Evolutionary conservation across 2,329 filamentous ascomycete species (phyloP).

Genomic region (Catunica adiposa): DNA sequence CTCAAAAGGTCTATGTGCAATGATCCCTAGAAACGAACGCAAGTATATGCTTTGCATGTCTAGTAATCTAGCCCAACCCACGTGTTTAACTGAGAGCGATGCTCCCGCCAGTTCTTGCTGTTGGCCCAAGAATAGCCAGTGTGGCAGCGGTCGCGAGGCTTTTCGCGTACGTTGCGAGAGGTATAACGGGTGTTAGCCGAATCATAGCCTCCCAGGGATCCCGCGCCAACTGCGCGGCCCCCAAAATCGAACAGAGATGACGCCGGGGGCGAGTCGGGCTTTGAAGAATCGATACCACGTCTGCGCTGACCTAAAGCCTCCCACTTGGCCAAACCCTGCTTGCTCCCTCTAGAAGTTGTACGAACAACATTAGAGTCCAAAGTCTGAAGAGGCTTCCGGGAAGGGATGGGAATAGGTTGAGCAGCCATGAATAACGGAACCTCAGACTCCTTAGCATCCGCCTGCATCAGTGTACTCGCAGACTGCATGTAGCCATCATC

Average conservation of each 20-base stretch:
- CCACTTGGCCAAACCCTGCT: slow-evolving; percentile 63
- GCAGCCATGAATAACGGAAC: not conserved
- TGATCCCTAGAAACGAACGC: slow-evolving; percentile 18
- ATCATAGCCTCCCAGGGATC: slow-evolving; percentile 6
- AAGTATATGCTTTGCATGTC: not conserved
- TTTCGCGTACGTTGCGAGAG: slow-evolving; percentile 2
- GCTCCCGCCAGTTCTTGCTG: slow-evolving; percentile 14
- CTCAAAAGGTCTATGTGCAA: slow-evolving; percentile 13
- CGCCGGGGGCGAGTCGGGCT: not conserved
- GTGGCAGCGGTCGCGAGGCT: slow-evolving; percentile 8
- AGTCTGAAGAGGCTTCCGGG: not conserved
- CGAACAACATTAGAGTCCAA: not conserved
- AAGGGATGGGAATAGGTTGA: not conserved
- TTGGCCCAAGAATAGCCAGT: slow-evolving; percentile 8
- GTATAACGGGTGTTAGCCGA: slow-evolving; percentile 1
- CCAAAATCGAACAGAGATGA: slow-evolving; percentile 1
- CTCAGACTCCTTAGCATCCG: not conserved
- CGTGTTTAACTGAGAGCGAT: slow-evolving; percentile 11
- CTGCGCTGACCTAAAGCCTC: slow-evolving; percentile 70
- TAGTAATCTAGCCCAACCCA: slow-evolving; percentile 15
- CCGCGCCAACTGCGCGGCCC: not conserved
- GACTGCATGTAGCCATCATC: slow-evolving; percentile 47
- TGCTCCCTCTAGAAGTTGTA: not conserved
- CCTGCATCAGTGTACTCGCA: slow-evolving; percentile 32
- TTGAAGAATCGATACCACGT: slow-evolving; percentile 33